phyloP scores from a whole-genome alignment of 106 monocot genomes.

The Alisma plantagoaquatica region DNA sequence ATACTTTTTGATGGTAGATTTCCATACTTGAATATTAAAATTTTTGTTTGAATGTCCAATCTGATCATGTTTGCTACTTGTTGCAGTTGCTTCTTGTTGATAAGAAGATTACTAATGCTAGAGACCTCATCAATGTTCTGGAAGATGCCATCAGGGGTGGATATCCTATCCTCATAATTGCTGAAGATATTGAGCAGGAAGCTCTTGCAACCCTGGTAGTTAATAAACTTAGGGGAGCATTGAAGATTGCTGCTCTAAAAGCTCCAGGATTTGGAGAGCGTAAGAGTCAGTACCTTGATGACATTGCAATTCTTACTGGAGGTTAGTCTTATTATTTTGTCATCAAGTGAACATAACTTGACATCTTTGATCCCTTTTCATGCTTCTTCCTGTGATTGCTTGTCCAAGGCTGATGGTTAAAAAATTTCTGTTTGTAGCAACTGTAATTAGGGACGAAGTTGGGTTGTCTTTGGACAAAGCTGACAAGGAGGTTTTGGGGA shows the following conservation, averaged over 20 bases:
- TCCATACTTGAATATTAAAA: background rate
- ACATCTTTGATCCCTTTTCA: background rate
- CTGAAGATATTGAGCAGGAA: constrained; percentile 98
- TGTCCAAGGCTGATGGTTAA: background rate
- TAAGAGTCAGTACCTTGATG: constrained; percentile 95
- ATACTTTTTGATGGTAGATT: background rate
- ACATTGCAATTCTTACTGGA: constrained; percentile 90
- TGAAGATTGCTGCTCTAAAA: constrained; percentile 94
- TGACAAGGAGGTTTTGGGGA: constrained; percentile 35
- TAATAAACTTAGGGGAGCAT: constrained; percentile 84
- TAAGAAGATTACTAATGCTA: constrained; percentile 92
- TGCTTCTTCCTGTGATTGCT: background rate
- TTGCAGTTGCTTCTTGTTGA: constrained; percentile 90
- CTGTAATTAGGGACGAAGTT: constrained; percentile 39
- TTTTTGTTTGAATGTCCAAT: background rate
- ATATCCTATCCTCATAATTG: constrained; percentile 78
- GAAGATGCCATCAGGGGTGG: constrained; percentile 90
- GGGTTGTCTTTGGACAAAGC: constrained; percentile 40
- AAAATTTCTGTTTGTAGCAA: constrained; percentile 11
- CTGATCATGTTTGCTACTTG: background rate
- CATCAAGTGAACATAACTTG: background rate
- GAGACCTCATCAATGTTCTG: constrained; percentile 77
- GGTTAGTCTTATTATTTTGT: constrained; percentile 19
- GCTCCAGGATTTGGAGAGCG: constrained; percentile 99
- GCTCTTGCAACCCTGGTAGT: constrained; percentile 92